Evolutionary conservation across 2,329 filamentous ascomycete species (phyloP).

Genomic region (Ascochyta rabiei): DNA sequence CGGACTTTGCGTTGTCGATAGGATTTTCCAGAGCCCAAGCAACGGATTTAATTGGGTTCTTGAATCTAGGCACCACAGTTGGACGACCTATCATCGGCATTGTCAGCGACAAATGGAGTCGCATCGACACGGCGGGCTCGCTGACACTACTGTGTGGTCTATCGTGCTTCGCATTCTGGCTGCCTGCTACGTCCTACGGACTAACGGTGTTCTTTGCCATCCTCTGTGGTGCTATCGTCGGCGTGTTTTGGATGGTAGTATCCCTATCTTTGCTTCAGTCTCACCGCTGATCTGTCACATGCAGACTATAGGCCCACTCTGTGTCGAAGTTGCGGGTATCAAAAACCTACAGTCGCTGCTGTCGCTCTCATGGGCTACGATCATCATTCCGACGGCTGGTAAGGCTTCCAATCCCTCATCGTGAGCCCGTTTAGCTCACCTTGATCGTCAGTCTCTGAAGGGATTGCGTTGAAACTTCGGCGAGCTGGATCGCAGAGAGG

Average conservation of each 20-base stretch:
- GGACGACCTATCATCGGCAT: conserved; percentile 57
- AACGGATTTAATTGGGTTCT: conserved; percentile 49
- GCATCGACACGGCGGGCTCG: conserved; percentile 51
- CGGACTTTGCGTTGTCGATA: conserved; percentile 54
- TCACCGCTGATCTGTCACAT: conserved; percentile 4
- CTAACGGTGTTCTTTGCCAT: conserved; percentile 54
- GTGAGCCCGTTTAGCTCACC: too few relatives aligned
- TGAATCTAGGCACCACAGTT: conserved; percentile 57
- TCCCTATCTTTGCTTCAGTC: too few relatives aligned
- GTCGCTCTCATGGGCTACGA: conserved; percentile 47
- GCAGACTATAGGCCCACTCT: conserved; percentile 49
- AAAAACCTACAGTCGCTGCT: conserved; percentile 50
- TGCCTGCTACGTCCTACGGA: conserved; percentile 52
- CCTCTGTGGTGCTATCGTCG: conserved; percentile 52
- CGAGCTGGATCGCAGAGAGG: conserved; percentile 26
- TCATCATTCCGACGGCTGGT: conserved; percentile 48
- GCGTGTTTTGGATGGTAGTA: conserved; percentile 58
- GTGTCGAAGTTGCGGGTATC: conserved; percentile 51
- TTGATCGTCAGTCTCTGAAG: conserved; percentile 36
- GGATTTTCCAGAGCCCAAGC: conserved; percentile 50
- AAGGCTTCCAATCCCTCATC: too few relatives aligned
- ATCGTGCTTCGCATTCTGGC: conserved; percentile 54
- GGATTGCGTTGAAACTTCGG: conserved; percentile 51
- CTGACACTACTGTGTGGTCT: conserved; percentile 49
- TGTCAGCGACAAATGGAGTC: conserved; percentile 52